These are phyloP conservation scores for Alternaria sp. DNA, from an alignment of 2,329 filamentous ascomycete species.

Conservation along the genomic window DNA sequence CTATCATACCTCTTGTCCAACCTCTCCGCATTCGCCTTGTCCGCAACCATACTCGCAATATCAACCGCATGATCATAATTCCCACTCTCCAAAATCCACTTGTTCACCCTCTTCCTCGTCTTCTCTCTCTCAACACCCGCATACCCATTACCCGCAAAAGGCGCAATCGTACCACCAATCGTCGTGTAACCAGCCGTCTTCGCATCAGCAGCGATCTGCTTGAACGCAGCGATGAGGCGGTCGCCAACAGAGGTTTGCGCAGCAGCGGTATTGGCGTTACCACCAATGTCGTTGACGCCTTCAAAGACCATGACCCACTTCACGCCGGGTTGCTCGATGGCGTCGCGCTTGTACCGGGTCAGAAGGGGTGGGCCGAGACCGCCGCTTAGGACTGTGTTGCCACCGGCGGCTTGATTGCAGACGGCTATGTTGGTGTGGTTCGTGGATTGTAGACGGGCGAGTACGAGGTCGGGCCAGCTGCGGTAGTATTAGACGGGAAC, in stretches of 20 bases:
- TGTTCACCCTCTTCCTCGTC: conserved; percentile 64
- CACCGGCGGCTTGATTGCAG: conserved; percentile 70
- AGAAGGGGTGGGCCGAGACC: conserved; percentile 68
- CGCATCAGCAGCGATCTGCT: conserved; percentile 60
- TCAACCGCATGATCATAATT: conserved; percentile 67
- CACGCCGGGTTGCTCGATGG: conserved; percentile 63
- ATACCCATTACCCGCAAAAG: conserved; percentile 58
- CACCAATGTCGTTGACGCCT: conserved; percentile 70
- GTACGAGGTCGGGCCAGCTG: conserved; percentile 49
- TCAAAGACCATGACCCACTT: conserved; percentile 71
- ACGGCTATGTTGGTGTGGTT: conserved; percentile 60
- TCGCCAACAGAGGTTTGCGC: conserved; percentile 58
- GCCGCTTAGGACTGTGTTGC: conserved; percentile 67
- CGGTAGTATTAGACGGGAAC: conserved; percentile 20
- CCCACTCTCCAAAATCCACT: conserved; percentile 64
- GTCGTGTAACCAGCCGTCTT: conserved; percentile 50
- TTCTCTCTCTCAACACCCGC: conserved; percentile 58
- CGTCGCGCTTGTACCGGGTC: conserved; percentile 67
- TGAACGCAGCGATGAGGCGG: conserved; percentile 61
- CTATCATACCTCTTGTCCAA: conserved; percentile 61
- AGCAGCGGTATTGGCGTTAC: conserved; percentile 51
- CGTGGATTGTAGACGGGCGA: conserved; percentile 53
- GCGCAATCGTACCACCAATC: conserved; percentile 70
- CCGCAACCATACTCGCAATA: conserved; percentile 65
- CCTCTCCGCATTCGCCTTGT: conserved; percentile 54